Percentiles rank a stretch among this genome's conserved stretches.
Conservation (phyloP, 2,329 filamentous ascomycete genomes). For the Blastomyces parvus region DNA sequence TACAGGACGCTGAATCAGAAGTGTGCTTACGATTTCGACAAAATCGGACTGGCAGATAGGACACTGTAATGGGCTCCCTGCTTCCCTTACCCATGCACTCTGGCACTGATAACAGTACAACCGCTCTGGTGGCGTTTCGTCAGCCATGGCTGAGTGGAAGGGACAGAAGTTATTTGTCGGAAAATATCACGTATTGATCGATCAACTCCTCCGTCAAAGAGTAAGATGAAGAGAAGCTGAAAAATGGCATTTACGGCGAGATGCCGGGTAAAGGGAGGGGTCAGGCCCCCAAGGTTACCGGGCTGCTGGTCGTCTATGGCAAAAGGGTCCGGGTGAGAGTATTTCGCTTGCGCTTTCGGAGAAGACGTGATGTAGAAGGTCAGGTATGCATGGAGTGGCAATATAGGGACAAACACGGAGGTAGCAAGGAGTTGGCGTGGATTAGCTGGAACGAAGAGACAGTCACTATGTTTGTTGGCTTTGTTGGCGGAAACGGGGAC, state of each 20-base stretch:
- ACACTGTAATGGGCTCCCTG: constrained; percentile 54
- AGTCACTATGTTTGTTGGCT: not conserved
- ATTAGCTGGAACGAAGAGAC: not conserved
- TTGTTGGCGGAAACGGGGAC: not conserved
- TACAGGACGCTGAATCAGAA: constrained; percentile 7
- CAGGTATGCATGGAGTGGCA: not conserved
- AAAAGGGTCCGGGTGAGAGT: too few relatives aligned
- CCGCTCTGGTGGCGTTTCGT: constrained; percentile 30
- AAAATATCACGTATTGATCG: not conserved
- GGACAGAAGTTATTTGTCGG: not conserved
- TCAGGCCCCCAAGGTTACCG: not conserved
- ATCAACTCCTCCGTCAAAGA: not conserved
- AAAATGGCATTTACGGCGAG: not conserved
- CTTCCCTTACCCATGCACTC: constrained; percentile 69
- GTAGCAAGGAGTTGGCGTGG: not conserved
- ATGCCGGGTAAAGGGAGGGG: not conserved
- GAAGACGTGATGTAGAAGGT: not conserved
- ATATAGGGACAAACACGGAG: not conserved
- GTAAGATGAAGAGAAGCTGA: not conserved
- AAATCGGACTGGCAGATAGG: constrained; percentile 69
- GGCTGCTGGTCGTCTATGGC: not conserved
- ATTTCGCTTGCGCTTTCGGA: not conserved
- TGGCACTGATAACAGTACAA: constrained; percentile 78
- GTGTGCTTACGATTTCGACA: constrained; percentile 67
- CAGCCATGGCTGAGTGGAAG: constrained; percentile 24